A percentile compares a stretch with the other conserved stretches of the same genome.
phyloP scores from a whole-genome alignment of 2,329 filamentous ascomycete species.

The Chaetoscypha palmicola region DNA sequence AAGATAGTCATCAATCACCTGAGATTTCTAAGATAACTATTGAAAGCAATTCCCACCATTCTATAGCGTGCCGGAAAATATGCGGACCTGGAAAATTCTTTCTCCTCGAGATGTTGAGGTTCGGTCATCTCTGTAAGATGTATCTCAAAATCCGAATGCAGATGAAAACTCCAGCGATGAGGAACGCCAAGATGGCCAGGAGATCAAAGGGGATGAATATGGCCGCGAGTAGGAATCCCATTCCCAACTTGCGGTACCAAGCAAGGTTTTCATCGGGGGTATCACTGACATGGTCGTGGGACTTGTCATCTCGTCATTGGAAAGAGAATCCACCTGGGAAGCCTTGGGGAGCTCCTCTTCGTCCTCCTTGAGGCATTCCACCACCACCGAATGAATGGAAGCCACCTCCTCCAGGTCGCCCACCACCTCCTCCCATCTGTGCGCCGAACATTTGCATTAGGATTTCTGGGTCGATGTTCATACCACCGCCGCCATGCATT shows the following conservation, averaged over 20 bases:
- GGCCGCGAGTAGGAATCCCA: conserved; percentile 26
- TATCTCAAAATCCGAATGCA: conserved; percentile 21
- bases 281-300: conserved; percentile 2
- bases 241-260: conserved; percentile 24
- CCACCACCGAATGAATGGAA: conserved; percentile 40
- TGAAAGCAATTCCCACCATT: no score
- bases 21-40: no score
- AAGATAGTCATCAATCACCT: no score
- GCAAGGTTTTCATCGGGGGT: conserved; percentile 17
- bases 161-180: conserved; percentile 23
- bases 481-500: conserved; percentile 43
- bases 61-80: no score
- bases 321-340: conserved; percentile 53
- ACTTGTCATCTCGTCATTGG: conserved; percentile 36
- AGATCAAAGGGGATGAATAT: conserved; percentile 30
- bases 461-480: conserved; percentile 33
- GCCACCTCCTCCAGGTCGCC: conserved; percentile 47
- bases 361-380: conserved; percentile 38
- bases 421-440: conserved; percentile 36
- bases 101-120: no score
- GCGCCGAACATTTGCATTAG: conserved; percentile 32
- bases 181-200: conserved; percentile 21
- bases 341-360: conserved; percentile 30
- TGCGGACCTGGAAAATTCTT: no score
- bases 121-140: no score